phyloP scores from a whole-genome alignment of 108 stramenopile species.

The Cyclostephanos invisitatus region DNA sequence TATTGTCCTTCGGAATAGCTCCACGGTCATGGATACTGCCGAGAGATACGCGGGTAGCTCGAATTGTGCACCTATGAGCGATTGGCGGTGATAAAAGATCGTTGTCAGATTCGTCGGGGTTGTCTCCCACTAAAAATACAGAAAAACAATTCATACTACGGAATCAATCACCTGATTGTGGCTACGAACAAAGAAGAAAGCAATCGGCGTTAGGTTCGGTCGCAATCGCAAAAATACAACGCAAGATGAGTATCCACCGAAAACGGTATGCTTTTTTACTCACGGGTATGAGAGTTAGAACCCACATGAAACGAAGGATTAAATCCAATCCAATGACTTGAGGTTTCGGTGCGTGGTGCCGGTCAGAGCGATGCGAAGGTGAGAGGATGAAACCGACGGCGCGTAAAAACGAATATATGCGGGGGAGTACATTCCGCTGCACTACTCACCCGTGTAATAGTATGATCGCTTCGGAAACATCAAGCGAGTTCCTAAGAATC shows the following conservation, averaged over 20 bases:
- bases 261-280: background rate
- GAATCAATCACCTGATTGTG: background rate
- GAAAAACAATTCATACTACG: background rate
- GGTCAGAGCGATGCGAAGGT: background rate
- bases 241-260: background rate
- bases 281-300: slow-evolving; percentile 74
- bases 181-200: background rate
- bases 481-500: slow-evolving; percentile 79
- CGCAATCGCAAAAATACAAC: background rate
- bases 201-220: background rate
- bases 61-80: slow-evolving; percentile 73
- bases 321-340: slow-evolving; percentile 42
- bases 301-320: slow-evolving; percentile 91
- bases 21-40: slow-evolving; percentile 76
- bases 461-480: slow-evolving; percentile 77
- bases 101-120: background rate
- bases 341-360: background rate
- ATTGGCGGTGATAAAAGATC: background rate
- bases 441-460: slow-evolving; percentile 65
- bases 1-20: slow-evolving; percentile 83
- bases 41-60: slow-evolving; percentile 82
- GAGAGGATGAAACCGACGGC: slow-evolving; percentile 4
- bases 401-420: slow-evolving; percentile 33
- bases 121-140: background rate
- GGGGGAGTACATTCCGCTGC: slow-evolving; percentile 34